phyloP scores from a whole-genome alignment of 108 stramenopile genomes.

The Conticribra guillardii region DNA sequence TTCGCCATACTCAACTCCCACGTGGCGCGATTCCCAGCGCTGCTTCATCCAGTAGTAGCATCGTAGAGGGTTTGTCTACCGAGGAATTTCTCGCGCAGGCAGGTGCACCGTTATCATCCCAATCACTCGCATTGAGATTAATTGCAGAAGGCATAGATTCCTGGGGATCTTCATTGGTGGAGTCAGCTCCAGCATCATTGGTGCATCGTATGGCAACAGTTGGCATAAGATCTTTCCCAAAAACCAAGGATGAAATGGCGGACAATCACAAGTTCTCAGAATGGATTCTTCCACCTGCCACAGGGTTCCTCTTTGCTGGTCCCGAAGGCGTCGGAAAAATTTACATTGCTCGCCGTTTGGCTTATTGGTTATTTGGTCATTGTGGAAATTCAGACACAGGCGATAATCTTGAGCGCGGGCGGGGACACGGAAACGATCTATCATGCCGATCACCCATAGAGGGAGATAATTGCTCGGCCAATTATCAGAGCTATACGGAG shows the following conservation, averaged over 20 bases:
- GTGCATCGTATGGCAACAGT: constrained; percentile 17
- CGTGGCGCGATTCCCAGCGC: constrained; percentile 7
- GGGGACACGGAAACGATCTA: background rate
- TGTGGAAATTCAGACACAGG: no score
- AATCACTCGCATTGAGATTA: constrained; percentile 37
- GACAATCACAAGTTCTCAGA: background rate
- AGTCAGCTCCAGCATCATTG: constrained; percentile 4
- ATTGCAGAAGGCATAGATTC: constrained; percentile 39
- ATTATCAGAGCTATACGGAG: background rate
- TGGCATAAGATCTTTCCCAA: constrained; percentile 4
- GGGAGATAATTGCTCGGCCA: background rate
- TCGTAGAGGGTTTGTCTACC: constrained; percentile 25
- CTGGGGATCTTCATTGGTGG: constrained; percentile 30
- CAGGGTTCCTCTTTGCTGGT: constrained; percentile 34
- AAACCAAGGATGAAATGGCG: background rate
- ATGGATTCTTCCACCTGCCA: constrained; percentile 43
- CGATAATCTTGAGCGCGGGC: no score
- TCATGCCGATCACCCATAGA: background rate
- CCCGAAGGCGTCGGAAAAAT: constrained; percentile 39
- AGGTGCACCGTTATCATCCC: constrained; percentile 33
- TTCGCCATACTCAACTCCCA: constrained; percentile 13
- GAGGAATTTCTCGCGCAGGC: constrained; percentile 39
- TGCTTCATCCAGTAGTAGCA: constrained; percentile 1
- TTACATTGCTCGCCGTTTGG: constrained; percentile 26
- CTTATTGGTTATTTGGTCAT: constrained; percentile 29